A percentile compares a stretch with the other conserved stretches of the same genome.
Evolutionary conservation across 2,329 filamentous ascomycete genomes (phyloP).

Genomic region (Nemania abortiva): DNA sequence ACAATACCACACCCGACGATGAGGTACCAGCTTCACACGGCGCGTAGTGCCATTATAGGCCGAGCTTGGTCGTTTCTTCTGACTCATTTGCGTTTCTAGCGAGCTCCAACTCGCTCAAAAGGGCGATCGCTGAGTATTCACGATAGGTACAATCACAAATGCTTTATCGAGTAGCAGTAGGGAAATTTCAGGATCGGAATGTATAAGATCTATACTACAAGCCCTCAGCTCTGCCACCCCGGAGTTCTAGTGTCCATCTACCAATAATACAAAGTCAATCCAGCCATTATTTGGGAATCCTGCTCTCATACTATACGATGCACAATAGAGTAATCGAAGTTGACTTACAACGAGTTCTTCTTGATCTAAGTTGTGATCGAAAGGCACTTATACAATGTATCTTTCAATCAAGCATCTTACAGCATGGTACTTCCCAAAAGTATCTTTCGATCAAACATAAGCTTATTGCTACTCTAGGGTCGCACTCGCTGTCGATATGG

Average conservation of each 20-base stretch:
- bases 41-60: neutral
- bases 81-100: slow-evolving; percentile 14
- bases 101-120: slow-evolving; percentile 2
- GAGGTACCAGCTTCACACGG: neutral
- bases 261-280: slow-evolving; percentile 19
- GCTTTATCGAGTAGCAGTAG: slow-evolving; percentile 1
- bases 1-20: slow-evolving; percentile 22
- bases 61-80: slow-evolving; percentile 17
- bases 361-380: slow-evolving; percentile 28
- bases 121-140: slow-evolving; percentile 11
- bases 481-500: slow-evolving; percentile 1
- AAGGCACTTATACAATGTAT: slow-evolving; percentile 34
- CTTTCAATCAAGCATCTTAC: slow-evolving; percentile 28
- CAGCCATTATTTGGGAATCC: slow-evolving; percentile 2
- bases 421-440: slow-evolving; percentile 17
- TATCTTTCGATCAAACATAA: slow-evolving; percentile 32
- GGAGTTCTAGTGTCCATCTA: neutral
- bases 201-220: slow-evolving; percentile 32
- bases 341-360: slow-evolving; percentile 25
- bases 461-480: slow-evolving; percentile 16
- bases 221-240: neutral
- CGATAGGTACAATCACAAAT: slow-evolving; percentile 20
- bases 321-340: slow-evolving; percentile 10
- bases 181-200: slow-evolving; percentile 16
- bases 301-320: slow-evolving; percentile 17